Evolutionary conservation across 305 asterid genomes (phyloP), one percentile per base, ranked within the genome.

Genomic region (Fraxinus ornus): DNA sequence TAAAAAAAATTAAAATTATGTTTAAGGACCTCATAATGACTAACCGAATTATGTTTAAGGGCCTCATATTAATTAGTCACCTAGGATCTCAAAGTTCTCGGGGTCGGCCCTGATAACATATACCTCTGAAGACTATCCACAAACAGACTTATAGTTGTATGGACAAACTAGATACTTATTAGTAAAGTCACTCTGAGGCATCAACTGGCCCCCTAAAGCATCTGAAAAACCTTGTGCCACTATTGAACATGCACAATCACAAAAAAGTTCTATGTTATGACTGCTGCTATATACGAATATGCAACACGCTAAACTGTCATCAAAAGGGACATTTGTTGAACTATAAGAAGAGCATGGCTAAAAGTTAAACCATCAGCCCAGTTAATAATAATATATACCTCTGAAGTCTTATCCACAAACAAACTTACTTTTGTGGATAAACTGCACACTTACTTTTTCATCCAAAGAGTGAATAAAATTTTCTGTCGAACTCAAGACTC

Each of bases 401-500:
- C 55, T 21, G 36, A 52, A 19, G 12, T 30, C 24, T 5, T 5
- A 74, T 9, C 35, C 60, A 39, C 17, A 79, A 13, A 57, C 39
- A 39, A 15, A 5, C 36, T 35, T 78, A 4, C n/a, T 30, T 32
- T 15, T 9, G 39, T 39, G 75, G n/a, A 35, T 33, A 78, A 12
- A 66, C 17, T 10, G 19, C 8, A 28, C 62, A 86, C 87, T 86
- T 85, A 92, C 98, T 78, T 94, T 94, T 86, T 93, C 98, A 87
- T 93, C 97, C 87, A 93, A 85, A 41, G 92, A 30, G 82, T 93
- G 98, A 85, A 94, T 84, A 87, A 93, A 94, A 87, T 91, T 89
- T 87, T 94, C 97, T 0, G 98, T 88, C 70, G 97, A 83, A 85
- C 94, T 93, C 89, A 93, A 83, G 79, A 94, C 97, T 90, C 98